These are phyloP conservation scores for Arachis stenosperma DNA, from an alignment of 306 rosid genomes.

Conservation along the genomic window DNA sequence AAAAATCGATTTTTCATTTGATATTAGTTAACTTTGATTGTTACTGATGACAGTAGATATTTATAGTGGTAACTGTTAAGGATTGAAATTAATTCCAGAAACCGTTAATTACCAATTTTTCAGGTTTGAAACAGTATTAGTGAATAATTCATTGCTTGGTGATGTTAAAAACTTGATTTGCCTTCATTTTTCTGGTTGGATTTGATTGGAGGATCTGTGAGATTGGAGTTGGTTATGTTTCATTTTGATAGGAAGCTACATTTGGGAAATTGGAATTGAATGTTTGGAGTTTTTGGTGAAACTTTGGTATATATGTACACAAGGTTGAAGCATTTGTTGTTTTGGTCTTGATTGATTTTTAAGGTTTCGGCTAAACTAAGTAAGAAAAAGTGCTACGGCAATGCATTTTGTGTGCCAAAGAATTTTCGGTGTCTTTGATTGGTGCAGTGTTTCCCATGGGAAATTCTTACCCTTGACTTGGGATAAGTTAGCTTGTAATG, in stretches of 20 bases:
- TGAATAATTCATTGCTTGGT: conserved; percentile 14
- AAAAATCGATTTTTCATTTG: not conserved
- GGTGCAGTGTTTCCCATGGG: conserved; percentile 19
- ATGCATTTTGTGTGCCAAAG: conserved; percentile 16
- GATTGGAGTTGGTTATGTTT: conserved; percentile 15
- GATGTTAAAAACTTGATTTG: conserved; percentile 1
- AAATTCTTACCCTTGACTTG: conserved; percentile 32
- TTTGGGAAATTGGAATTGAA: conserved; percentile 10
- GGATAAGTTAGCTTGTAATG: conserved; percentile 28
- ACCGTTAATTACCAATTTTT: not conserved
- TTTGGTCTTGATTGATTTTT: conserved; percentile 20
- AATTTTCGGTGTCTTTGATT: conserved; percentile 24
- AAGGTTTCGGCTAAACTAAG: conserved; percentile 26
- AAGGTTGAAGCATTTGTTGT: conserved; percentile 17
- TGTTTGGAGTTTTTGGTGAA: conserved; percentile 33
- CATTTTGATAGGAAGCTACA: conserved; percentile 15
- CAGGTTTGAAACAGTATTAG: not conserved
- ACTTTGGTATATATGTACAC: conserved; percentile 34
- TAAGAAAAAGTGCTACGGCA: conserved; percentile 9
- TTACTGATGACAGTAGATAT: conserved; percentile 18
- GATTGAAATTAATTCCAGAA: conserved; percentile 21
- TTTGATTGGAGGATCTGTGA: conserved; percentile 38
- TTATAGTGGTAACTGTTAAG: conserved; percentile 21
- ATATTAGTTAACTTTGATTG: conserved; percentile 8
- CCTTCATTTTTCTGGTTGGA: conserved; percentile 8